phyloP scores from a whole-genome alignment of 2,329 filamentous ascomycete species.

The Neurospora crassa region DNA sequence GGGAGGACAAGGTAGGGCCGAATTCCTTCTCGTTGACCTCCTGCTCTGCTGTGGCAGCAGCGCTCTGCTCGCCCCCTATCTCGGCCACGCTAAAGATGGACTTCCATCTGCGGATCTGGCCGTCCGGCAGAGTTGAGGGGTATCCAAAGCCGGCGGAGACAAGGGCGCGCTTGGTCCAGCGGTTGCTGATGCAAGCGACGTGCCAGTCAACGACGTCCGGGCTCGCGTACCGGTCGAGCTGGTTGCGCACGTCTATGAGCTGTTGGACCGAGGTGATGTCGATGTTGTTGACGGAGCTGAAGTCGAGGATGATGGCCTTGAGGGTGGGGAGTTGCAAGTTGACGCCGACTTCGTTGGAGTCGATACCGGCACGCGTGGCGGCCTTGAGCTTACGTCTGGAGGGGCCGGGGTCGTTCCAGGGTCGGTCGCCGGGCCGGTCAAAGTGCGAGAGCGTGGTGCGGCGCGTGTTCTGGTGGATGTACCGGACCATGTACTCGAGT shows the following conservation, averaged over 20 bases:
- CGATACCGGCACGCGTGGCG: constrained; percentile 12
- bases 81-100: constrained; percentile 94
- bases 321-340: constrained; percentile 23
- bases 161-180: constrained; percentile 88
- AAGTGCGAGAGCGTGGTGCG: constrained; percentile 65
- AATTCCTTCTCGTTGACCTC: constrained; percentile 45
- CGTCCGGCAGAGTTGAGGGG: constrained; percentile 46
- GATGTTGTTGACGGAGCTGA: constrained; percentile 87
- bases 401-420: constrained; percentile 91
- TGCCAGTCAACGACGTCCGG: constrained; percentile 90
- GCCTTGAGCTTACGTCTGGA: constrained; percentile 32
- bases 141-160: constrained; percentile 83
- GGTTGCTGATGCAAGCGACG: constrained; percentile 85
- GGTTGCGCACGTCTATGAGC: constrained; percentile 88
- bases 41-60: constrained; percentile 58
- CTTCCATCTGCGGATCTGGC: constrained; percentile 64
- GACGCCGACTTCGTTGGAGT: constrained; percentile 10
- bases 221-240: constrained; percentile 74
- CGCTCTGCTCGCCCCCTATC: constrained; percentile 60
- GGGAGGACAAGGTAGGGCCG: background rate
- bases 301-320: constrained; percentile 80
- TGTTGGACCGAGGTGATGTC: constrained; percentile 89
- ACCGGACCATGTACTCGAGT: constrained; percentile 64
- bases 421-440: constrained; percentile 61
- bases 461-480: constrained; percentile 62